Conservation (phyloP, 257 asterid species). For the Capsicum rhomboideum region DNA sequence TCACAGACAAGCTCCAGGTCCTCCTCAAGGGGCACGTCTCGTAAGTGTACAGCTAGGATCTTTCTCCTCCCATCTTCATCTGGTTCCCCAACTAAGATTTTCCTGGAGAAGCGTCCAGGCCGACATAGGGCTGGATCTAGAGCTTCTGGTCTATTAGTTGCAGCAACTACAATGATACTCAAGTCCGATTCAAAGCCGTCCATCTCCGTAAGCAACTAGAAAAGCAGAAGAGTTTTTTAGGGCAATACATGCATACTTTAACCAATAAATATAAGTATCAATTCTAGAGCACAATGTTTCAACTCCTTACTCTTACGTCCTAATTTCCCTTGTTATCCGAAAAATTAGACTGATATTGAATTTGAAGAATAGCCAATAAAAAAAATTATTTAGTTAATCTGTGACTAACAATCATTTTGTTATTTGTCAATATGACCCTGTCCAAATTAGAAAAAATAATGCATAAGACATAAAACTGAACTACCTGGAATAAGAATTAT, state of each 20-base stretch:
- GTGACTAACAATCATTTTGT: not conserved
- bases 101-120: constrained; percentile 96
- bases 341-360: not conserved
- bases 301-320: not conserved
- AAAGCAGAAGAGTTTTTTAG: not conserved
- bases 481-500: not conserved
- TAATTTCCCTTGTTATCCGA: not conserved
- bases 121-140: constrained; percentile 94
- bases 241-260: not conserved
- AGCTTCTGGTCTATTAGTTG: constrained; percentile 96
- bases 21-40: constrained; percentile 91
- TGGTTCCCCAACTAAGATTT: constrained; percentile 92
- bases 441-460: not conserved
- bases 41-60: constrained; percentile 81
- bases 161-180: constrained; percentile 81
- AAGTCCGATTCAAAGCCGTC: constrained; percentile 79
- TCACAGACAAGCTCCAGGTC: constrained; percentile 60
- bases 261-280: not conserved
- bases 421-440: not conserved
- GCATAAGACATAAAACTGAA: not conserved
- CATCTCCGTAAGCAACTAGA: constrained; percentile 96
- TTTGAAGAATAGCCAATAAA: not conserved
- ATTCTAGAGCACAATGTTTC: not conserved
- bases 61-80: constrained; percentile 88
- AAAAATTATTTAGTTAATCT: not conserved